phyloP scores from a whole-genome alignment of 306 rosid species.

The Casuarina equisetifolia region DNA sequence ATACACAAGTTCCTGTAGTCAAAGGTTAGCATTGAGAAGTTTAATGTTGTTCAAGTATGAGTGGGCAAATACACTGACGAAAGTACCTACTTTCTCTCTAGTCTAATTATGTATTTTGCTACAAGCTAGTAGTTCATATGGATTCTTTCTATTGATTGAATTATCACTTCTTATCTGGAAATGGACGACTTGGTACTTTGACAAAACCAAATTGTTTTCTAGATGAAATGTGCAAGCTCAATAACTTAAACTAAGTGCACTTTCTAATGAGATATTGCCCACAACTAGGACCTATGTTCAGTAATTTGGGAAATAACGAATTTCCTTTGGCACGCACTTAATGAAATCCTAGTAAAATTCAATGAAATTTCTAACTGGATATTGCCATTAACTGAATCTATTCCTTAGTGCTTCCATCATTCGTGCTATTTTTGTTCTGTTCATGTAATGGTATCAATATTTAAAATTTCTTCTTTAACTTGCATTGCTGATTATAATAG shows the following conservation, averaged over 20 bases:
- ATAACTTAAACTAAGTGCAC: not conserved
- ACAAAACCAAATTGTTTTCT: too few species aligned
- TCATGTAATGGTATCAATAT: not conserved
- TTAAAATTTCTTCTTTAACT: conserved; percentile 18
- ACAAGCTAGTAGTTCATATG: not conserved
- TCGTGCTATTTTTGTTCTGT: not conserved
- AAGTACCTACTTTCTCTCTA: not conserved
- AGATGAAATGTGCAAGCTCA: not conserved
- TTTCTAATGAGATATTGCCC: not conserved
- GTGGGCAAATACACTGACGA: not conserved
- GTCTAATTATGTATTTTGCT: not conserved
- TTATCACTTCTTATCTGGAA: not conserved
- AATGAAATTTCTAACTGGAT: not conserved
- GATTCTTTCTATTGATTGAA: not conserved
- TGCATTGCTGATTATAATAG: conserved; percentile 11
- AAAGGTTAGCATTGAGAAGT: not conserved
- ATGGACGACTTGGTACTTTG: not conserved
- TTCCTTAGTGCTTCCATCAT: not conserved
- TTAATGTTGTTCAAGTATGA: not conserved
- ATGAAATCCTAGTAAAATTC: not conserved
- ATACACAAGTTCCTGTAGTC: not conserved
- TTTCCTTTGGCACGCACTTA: not conserved
- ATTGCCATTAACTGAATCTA: not conserved
- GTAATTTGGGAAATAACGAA: not conserved
- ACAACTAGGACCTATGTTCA: not conserved